Conservation (phyloP, 441 rosid genomes). For the Syzygium malaccense region DNA sequence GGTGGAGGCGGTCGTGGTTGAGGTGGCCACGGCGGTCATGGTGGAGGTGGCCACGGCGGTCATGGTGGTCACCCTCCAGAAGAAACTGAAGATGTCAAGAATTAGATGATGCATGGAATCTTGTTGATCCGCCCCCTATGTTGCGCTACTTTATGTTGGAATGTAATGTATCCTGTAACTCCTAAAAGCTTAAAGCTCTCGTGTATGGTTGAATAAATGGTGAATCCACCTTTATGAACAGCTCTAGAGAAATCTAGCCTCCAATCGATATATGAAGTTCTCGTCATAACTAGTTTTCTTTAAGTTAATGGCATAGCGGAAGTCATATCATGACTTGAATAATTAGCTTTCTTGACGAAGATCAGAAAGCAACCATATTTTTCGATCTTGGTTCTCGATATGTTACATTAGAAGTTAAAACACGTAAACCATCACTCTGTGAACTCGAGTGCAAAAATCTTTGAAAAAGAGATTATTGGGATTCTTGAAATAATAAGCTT, state of each 20-base stretch:
- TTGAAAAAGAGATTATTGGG: too few species aligned
- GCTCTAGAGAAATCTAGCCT: background rate
- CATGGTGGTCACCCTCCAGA: background rate
- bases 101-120: background rate
- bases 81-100: conserved; percentile 1
- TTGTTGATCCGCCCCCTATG: background rate
- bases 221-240: background rate
- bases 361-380: background rate
- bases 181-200: background rate
- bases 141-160: background rate
- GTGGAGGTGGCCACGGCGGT: background rate
- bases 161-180: background rate
- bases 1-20: background rate
- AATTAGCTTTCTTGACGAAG: background rate
- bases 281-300: background rate
- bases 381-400: background rate
- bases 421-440: background rate
- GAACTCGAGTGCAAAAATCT: background rate
- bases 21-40: background rate
- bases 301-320: background rate
- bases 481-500: too few species aligned
- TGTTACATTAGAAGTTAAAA: background rate
- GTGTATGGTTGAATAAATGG: background rate
- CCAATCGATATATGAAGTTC: background rate
- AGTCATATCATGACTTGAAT: background rate